These are phyloP conservation scores for Colletotrichum orbiculare DNA, from an alignment of 2,329 filamentous ascomycete species.

Conservation along the genomic window DNA sequence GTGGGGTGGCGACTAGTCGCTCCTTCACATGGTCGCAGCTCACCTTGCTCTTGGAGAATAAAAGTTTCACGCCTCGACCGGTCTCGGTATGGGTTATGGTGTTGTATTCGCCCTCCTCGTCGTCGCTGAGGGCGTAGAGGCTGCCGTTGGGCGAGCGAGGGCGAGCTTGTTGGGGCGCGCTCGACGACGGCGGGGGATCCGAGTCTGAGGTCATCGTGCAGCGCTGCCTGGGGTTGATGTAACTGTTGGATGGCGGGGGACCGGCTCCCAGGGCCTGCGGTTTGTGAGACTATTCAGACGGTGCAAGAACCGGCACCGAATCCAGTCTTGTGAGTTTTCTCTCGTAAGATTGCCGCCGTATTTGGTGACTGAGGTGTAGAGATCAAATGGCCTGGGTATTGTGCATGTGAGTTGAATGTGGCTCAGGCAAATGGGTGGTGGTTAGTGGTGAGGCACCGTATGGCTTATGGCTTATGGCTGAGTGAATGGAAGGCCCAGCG, in stretches of 20 bases:
- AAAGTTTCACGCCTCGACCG: slow-evolving; percentile 87
- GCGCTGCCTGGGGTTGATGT: slow-evolving; percentile 21
- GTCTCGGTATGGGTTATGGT: slow-evolving; percentile 85
- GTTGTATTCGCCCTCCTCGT: slow-evolving; percentile 94
- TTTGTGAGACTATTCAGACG: slow-evolving; percentile 16
- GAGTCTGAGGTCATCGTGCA: slow-evolving; percentile 37
- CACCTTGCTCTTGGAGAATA: slow-evolving; percentile 97
- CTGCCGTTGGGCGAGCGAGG: slow-evolving; percentile 81
- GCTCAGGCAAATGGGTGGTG: slow-evolving; percentile 28
- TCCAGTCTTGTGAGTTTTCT: slow-evolving; percentile 11
- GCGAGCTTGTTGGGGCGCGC: slow-evolving; percentile 44
- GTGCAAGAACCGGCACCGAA: slow-evolving; percentile 3
- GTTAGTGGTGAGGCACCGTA: neutral
- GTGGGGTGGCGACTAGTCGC: slow-evolving; percentile 21
- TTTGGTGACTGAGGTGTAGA: slow-evolving; percentile 1
- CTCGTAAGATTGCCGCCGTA: neutral
- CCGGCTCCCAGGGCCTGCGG: slow-evolving; percentile 17
- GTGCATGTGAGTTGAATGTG: slow-evolving; percentile 34
- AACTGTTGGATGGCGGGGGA: slow-evolving; percentile 3
- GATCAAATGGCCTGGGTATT: neutral
- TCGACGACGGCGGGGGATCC: slow-evolving; percentile 33
- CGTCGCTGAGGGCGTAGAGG: slow-evolving; percentile 96
- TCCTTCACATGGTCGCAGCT: slow-evolving; percentile 35
- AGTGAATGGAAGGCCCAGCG: slow-evolving; percentile 1
- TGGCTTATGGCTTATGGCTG: no score